Evolutionary conservation across 352 stramenopile genomes (phyloP), one percentile per base, ranked within the genome.

Genomic region (Pythium periplocum): DNA sequence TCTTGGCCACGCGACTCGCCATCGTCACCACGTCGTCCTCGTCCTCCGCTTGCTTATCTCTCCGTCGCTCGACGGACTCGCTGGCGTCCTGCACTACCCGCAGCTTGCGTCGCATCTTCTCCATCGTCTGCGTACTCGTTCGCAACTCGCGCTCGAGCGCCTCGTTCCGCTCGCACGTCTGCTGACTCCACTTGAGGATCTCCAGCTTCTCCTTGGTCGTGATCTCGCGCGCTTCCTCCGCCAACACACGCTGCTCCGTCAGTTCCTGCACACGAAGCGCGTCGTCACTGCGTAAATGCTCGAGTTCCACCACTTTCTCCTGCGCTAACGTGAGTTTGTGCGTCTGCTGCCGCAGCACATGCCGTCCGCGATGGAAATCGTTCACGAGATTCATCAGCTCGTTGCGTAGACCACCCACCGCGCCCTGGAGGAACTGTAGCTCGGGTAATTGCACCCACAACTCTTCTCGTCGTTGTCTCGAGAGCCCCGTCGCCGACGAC

Each of bases 191-290:
- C 45, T 76, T 64, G 26, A 90, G 55, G 8, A 87, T 55, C 35
- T 87, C 75, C 10, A 63, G 57, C 53, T 87, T 87, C 52, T 90
- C 79, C 10, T 78, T 62, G 4, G 41, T 60, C n/a, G 65, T 55
- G 32, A 90, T 86, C n/a, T 87, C 79, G 6, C 75, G 72, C 2
- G 76, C 73, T 40, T 87, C 68, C 49, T 90, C 77, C 11, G 64
- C 61, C 5, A 90, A 17, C 30, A 60, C 55, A 30, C 71, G 49
- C 38, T 83, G 66, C 34, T 82, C 71, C 0, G 52, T 57, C 35
- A 87, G 53, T 5, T 83, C 68, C 32, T 77, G 67, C 35, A 78
- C 54, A 34, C 65, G 62, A 26, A 50, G 8, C 8, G 64, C 58
- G 46, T 79, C 70, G n/a, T 81, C 68, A 5, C 48, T 52, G 30